phyloP scores from a whole-genome alignment of 1,139 yeast genomes.

The Meyerozyma guilliermondii region DNA sequence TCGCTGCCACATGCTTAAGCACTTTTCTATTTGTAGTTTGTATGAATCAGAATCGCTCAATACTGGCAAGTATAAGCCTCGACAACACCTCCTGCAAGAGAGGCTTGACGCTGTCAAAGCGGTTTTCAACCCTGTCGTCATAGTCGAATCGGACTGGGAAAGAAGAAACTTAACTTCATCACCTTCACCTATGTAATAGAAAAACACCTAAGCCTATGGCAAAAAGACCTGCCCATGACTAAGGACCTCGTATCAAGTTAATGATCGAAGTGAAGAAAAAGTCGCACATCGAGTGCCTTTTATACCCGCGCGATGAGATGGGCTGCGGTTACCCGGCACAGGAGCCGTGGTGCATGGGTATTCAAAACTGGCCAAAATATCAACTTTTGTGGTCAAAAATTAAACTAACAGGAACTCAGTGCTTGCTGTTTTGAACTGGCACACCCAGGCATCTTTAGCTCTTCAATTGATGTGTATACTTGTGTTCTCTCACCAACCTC shows the following conservation, averaged over 20 bases:
- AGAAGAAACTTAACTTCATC: slow-evolving; percentile 67
- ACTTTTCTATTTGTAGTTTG: slow-evolving; percentile 7
- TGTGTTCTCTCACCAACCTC: not conserved
- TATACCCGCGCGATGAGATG: not conserved
- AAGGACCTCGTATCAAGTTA: not conserved
- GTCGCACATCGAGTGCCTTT: not conserved
- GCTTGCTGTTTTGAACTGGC: too few relatives aligned
- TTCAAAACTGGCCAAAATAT: too few relatives aligned
- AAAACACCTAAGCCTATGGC: slow-evolving; percentile 11
- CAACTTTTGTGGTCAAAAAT: too few relatives aligned
- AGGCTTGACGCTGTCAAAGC: slow-evolving; percentile 35
- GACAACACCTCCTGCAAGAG: slow-evolving; percentile 33
- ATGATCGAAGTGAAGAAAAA: not conserved
- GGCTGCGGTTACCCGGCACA: not conserved
- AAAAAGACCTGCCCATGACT: slow-evolving; percentile 5
- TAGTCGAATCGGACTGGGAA: slow-evolving; percentile 83
- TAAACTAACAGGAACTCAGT: too few relatives aligned
- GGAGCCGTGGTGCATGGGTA: not conserved
- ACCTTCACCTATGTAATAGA: slow-evolving; percentile 18
- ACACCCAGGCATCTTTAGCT: too few relatives aligned
- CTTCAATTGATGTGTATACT: not conserved
- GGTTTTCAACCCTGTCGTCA: slow-evolving; percentile 77
- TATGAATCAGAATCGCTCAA: slow-evolving; percentile 62
- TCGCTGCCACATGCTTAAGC: slow-evolving; percentile 20
- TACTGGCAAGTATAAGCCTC: slow-evolving; percentile 86